Base-by-base conservation (phyloP, 768 basidiomycete genomes). In the Lactarius indigo region DNA sequence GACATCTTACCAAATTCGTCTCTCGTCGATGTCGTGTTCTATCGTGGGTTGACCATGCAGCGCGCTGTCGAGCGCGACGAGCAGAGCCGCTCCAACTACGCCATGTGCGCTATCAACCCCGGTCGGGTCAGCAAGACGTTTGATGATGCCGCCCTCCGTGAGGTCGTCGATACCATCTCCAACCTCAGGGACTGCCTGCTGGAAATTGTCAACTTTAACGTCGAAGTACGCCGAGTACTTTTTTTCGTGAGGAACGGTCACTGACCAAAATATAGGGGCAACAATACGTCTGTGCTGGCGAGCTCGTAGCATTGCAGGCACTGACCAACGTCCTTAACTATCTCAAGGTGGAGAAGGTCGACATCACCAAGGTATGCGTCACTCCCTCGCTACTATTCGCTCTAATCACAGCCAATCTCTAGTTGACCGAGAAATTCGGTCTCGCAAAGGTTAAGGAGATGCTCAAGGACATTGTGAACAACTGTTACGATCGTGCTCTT, bases 41-140 rank as follows among this genome's bases (percentile, higher is more conserved):
- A 98, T 78, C 94, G 97, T 76, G 97, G 97, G 72, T 96, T 99
- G 75, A 99, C 97, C 41, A 99, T 98, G 97, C 97, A 98, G 75
- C 94, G 97, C 28, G 97, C 97, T 31, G 97, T 99, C 65, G 94
- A 97, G 78, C 93, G 97, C 37, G 97, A 99, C 74, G 82, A 89
- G 2, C 82, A 91, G 64, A 96, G 96, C 73, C 87, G 97, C 42
- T 96, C 94, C 30, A 94, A 96, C 75, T 99, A 98, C 73, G 96
- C 94, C 10, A 98, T 99, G 97, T 96, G 95, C 77, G 96, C 97
- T n/a, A 92, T 97, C 72, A 98, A 99, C 77, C 96, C 96, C 3
- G 90, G 93, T 72, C 90, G 96, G 63, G 92, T 99, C 68, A 93
- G 94, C 39, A 90, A 89, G 76, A 89, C 92, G 1, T 99, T 99